A percentile compares a stretch with the other conserved stretches of the same genome.
Evolutionary conservation across 2,329 filamentous ascomycete genomes (phyloP).

Genomic region (Paraphoma chrysanthemicola): DNA sequence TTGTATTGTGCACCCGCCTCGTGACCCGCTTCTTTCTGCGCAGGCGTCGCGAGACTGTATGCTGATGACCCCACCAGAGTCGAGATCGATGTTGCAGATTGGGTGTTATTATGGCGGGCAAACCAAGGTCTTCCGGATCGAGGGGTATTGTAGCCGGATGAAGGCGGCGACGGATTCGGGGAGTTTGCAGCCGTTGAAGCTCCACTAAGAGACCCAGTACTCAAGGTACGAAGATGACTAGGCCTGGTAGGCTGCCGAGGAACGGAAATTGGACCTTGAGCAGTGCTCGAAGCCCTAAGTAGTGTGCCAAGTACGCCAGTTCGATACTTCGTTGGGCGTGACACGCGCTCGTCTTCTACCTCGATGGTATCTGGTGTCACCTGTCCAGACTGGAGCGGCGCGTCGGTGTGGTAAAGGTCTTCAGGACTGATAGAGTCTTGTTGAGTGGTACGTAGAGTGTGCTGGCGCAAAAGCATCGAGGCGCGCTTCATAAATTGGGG

Average conservation of each 20-base stretch:
- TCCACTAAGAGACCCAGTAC: constrained; percentile 38
- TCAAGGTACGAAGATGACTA: constrained; percentile 32
- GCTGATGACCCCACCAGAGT: constrained; percentile 54
- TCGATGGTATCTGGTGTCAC: constrained; percentile 58
- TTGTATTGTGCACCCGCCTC: constrained; percentile 52
- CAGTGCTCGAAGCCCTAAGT: constrained; percentile 57
- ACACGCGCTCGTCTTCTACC: constrained; percentile 68
- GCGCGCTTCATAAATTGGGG: constrained; percentile 52
- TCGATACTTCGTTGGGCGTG: constrained; percentile 71
- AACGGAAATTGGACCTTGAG: constrained; percentile 11
- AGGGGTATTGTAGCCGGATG: constrained; percentile 53
- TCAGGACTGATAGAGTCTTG: constrained; percentile 26
- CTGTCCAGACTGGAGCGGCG: constrained; percentile 52
- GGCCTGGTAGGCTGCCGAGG: constrained; percentile 8
- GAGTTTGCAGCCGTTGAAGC: constrained; percentile 46
- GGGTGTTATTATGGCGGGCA: constrained; percentile 37
- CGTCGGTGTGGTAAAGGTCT: constrained; percentile 40
- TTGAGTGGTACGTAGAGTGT: constrained; percentile 30
- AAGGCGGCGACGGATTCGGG: constrained; percentile 48
- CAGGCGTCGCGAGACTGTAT: constrained; percentile 50
- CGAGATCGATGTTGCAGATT: constrained; percentile 52
- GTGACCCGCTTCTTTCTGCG: constrained; percentile 50
- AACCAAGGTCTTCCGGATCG: constrained; percentile 46
- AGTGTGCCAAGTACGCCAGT: constrained; percentile 77
- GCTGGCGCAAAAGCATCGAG: constrained; percentile 41